Conservation (phyloP, 257 asterid species). For the Fraxinus excelsior region DNA sequence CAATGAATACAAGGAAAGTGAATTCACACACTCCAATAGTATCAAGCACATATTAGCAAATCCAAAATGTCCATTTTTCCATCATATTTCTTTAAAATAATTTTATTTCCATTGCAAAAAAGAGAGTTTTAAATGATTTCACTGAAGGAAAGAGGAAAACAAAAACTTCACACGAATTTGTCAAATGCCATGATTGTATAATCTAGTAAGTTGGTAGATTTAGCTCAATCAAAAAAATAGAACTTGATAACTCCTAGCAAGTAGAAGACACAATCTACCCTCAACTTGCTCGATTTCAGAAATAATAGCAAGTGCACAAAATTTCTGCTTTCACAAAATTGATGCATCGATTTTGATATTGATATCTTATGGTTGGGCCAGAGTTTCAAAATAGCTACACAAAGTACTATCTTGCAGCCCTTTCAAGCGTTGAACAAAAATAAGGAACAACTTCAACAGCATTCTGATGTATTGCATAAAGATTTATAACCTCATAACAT, state of each 20-base stretch:
- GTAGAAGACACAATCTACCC: slow-evolving; percentile 2
- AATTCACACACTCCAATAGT: slow-evolving; percentile 7
- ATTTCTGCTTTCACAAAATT: neutral
- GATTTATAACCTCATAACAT: slow-evolving; percentile 73
- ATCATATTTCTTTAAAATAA: slow-evolving; percentile 19
- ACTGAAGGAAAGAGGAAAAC: neutral
- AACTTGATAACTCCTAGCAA: slow-evolving; percentile 1
- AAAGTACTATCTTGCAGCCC: slow-evolving; percentile 2
- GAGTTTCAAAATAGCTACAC: slow-evolving; percentile 21
- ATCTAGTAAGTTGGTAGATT: neutral
- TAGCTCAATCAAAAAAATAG: neutral
- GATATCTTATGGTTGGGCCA: neutral
- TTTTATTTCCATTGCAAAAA: neutral
- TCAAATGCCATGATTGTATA: neutral
- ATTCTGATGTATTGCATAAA: slow-evolving; percentile 14
- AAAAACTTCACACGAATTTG: neutral
- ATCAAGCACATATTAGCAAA: neutral
- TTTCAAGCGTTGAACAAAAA: neutral
- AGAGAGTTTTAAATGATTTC: neutral
- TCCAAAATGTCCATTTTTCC: slow-evolving; percentile 3
- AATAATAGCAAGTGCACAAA: neutral
- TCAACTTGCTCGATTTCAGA: neutral
- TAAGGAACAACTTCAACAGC: slow-evolving; percentile 11
- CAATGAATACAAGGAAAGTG: slow-evolving; percentile 9
- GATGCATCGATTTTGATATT: neutral